A percentile compares a stretch with the other conserved stretches of the same genome.
These are phyloP conservation scores for Arctium minus DNA, from an alignment of 129 eudicot genomes.

Conservation along the genomic window DNA sequence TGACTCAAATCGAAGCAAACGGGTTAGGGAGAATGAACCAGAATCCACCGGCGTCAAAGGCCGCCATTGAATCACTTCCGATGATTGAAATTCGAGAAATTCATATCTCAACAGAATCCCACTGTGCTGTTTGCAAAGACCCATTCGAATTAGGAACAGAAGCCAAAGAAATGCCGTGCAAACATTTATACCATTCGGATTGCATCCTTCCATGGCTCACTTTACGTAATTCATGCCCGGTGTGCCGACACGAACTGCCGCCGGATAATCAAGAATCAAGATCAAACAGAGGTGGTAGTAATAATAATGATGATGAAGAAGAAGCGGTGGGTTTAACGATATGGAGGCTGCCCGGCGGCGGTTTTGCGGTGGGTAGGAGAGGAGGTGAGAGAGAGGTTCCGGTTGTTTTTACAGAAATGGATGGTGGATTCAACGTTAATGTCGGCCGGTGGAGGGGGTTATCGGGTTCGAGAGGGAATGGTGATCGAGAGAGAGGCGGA, in stretches of 20 bases:
- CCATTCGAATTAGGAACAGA: conserved; percentile 57
- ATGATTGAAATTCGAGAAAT: conserved; percentile 40
- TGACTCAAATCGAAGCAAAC: conserved; percentile 71
- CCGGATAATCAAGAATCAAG: conserved; percentile 32
- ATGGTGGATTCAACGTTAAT: conserved; percentile 56
- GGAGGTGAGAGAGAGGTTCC: conserved; percentile 83
- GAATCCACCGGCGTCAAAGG: conserved; percentile 83
- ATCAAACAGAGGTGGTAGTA: conserved; percentile 8
- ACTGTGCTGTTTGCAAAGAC: conserved; percentile 93
- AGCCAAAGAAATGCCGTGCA: conserved; percentile 87
- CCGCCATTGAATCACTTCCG: conserved; percentile 76
- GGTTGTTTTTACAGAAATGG: conserved; percentile 79
- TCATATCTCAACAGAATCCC: conserved; percentile 42
- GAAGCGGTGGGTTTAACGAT: conserved; percentile 71
- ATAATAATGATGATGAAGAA: conserved; percentile 26
- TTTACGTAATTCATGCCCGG: conserved; percentile 90
- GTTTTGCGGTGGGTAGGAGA: conserved; percentile 96
- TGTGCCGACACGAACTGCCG: conserved; percentile 84
- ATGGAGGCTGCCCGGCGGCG: conserved; percentile 97
- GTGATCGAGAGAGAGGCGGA: conserved; percentile 50
- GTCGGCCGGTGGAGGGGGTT: conserved; percentile 68
- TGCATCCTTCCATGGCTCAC: conserved; percentile 90
- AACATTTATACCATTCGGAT: conserved; percentile 81
- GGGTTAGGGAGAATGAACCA: conserved; percentile 56
- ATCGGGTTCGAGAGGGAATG: conserved; percentile 63